Evolutionary conservation across 805 yeast species (phyloP), one percentile per base, ranked within the genome.

Genomic region (Isabelozyma pseudorhagii): DNA sequence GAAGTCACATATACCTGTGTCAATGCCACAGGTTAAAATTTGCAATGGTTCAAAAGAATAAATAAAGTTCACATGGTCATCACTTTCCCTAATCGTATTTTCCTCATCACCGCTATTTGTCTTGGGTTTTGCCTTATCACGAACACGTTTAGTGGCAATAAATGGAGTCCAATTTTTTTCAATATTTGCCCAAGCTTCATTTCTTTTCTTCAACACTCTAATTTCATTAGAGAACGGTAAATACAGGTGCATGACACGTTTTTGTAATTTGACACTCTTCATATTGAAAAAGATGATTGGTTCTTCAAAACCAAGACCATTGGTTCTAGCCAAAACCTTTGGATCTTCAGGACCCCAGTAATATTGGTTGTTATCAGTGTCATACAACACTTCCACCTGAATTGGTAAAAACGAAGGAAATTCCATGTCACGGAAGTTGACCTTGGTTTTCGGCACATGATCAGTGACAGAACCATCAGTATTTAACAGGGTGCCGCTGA

Each of bases 161-260:
- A 60, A 50, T 7, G 67, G 67, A n/a, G 72, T 67, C 67, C 67
- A 62, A 48, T 62, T 60, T 44, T 61, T 62, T 42, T 58, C 63
- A 13, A 54, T 49, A 15, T 50, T 47, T 6, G 58, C 60, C 39
- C 46, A 52, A 10, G 54, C 52, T 40, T 51, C 58, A 15, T 31
- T 34, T 28, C 56, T 46, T 38, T 54, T 57, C 34, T 46, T 45
- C 45, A 59, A 54, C 31, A 50, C 42, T 25, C 50, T 54, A 27
- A 55, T 31, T n/a, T 54, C 47, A 31, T 51, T 50, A 8, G 57
- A 48, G 45, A 54, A 54, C 8, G 58, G 58, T 25, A 48, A 47
- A 25, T 43, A 53, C 40, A 43, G 27, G 41, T 52, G 51, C 56
- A 54, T 53, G 6, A 46, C 48, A 38, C 57, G 40, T 29, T 47